Percentiles rank a stretch among this genome's conserved stretches.
phyloP scores from a whole-genome alignment of 805 yeast species.

The Starmerella floricola region DNA sequence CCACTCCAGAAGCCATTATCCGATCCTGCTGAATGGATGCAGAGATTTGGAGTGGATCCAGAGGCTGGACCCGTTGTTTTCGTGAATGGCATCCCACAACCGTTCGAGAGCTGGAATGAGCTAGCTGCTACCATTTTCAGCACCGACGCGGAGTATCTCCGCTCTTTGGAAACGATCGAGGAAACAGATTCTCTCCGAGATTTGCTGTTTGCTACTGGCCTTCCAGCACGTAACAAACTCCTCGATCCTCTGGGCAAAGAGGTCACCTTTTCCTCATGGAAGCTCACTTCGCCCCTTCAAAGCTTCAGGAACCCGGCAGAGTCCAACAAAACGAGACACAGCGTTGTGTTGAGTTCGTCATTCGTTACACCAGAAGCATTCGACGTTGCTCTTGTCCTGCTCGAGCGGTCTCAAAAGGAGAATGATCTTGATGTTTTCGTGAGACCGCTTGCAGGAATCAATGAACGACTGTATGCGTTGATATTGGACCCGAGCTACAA shows the following conservation, averaged over 20 bases:
- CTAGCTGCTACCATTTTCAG: conserved; percentile 26
- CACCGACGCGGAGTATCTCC: conserved; percentile 38
- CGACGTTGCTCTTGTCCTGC: conserved; percentile 7
- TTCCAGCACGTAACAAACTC: conserved; percentile 3
- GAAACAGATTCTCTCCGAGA: conserved; percentile 12
- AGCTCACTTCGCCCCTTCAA: conserved; percentile 7
- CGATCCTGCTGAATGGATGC: conserved; percentile 23
- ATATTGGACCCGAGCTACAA: conserved; percentile 10
- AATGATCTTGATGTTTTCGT: conserved; percentile 12
- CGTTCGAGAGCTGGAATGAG: conserved; percentile 22
- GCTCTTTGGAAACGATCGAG: conserved; percentile 17
- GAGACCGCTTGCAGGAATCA: conserved; percentile 15
- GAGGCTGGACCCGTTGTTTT: conserved; percentile 42
- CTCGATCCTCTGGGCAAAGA: conserved; percentile 13
- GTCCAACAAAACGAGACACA: neutral
- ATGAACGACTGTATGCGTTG: conserved; percentile 9
- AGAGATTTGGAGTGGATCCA: conserved; percentile 29
- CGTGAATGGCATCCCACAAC: conserved; percentile 45
- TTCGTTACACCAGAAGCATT: conserved; percentile 4
- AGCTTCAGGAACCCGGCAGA: conserved; percentile 3
- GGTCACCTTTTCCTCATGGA: conserved; percentile 9
- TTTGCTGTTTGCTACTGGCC: conserved; percentile 13
- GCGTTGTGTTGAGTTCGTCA: conserved; percentile 11
- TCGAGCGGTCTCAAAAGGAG: conserved; percentile 1
- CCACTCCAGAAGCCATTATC: neutral